These are phyloP conservation scores for Paramicrosporidium saccamoebae DNA, from an alignment of 371 early-diverging fungal genomes.

Conservation along the genomic window DNA sequence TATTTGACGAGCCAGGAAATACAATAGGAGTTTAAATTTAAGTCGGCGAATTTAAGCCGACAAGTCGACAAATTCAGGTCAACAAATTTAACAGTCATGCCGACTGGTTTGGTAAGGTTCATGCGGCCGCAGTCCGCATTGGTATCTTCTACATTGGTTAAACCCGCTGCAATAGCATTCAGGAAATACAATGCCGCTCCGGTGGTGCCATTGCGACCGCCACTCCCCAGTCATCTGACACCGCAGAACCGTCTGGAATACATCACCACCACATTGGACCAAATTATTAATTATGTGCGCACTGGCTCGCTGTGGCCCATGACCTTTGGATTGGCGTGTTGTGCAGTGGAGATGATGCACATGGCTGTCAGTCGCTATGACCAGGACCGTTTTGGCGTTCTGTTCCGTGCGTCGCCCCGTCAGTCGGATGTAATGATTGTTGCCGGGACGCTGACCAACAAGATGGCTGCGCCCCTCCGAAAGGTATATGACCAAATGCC, in stretches of 20 bases:
- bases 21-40: too few relatives aligned
- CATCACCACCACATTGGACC: slow-evolving; percentile 51
- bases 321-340: slow-evolving; percentile 93
- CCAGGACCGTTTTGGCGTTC: slow-evolving; percentile 88
- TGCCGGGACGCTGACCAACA: slow-evolving; percentile 86
- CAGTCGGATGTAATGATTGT: slow-evolving; percentile 96
- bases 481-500: slow-evolving; percentile 80
- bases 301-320: slow-evolving; percentile 82
- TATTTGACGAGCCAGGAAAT: too few relatives aligned
- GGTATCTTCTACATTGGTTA: too few relatives aligned
- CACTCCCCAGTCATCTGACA: too few relatives aligned
- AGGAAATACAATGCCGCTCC: too few relatives aligned
- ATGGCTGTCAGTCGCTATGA: slow-evolving; percentile 89
- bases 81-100: too few relatives aligned
- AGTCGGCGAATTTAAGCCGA: too few relatives aligned
- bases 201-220: too few relatives aligned
- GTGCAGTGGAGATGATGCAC: slow-evolving; percentile 93
- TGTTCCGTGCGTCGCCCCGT: slow-evolving; percentile 88
- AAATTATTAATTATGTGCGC: slow-evolving; percentile 71
- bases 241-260: slow-evolving; percentile 13
- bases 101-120: too few relatives aligned
- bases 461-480: slow-evolving; percentile 89
- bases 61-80: too few relatives aligned
- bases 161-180: too few relatives aligned
- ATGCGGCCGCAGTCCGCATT: too few relatives aligned